These are phyloP conservation scores for Neofusicoccum kwambonambiense DNA, from an alignment of 2,329 filamentous ascomycete genomes.

Conservation along the genomic window DNA sequence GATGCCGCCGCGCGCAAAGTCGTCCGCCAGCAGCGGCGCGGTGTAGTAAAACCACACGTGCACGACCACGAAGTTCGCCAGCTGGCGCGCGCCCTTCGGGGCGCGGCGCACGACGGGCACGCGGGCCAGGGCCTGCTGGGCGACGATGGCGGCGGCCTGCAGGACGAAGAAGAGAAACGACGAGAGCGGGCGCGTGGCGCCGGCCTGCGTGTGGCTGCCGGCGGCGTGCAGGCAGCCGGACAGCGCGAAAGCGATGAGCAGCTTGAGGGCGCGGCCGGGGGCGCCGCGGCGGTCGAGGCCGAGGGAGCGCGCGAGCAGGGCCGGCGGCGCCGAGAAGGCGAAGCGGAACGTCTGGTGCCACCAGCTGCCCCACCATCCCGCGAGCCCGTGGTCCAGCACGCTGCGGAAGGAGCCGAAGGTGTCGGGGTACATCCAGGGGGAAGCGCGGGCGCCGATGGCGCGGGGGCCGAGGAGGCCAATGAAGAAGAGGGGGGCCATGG, in stretches of 20 bases:
- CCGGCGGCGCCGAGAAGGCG: constrained; percentile 63
- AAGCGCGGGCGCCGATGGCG: constrained; percentile 59
- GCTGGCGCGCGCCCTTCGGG: constrained; percentile 50
- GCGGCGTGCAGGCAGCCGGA: constrained; percentile 69
- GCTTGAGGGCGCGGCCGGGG: constrained; percentile 40
- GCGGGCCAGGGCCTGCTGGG: constrained; percentile 52
- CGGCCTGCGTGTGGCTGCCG: constrained; percentile 67
- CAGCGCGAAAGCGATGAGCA: constrained; percentile 61
- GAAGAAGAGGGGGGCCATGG: constrained; percentile 61
- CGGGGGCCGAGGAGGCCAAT: constrained; percentile 57
- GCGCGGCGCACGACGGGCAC: constrained; percentile 30
- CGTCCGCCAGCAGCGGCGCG: constrained; percentile 66
- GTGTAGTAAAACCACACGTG: constrained; percentile 68
- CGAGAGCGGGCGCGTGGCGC: constrained; percentile 55
- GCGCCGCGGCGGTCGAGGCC: constrained; percentile 31
- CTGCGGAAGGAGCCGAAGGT: constrained; percentile 53
- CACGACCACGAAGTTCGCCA: constrained; percentile 62
- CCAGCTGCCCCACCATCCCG: constrained; percentile 79
- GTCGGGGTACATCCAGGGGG: constrained; percentile 62
- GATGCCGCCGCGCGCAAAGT: constrained; percentile 70
- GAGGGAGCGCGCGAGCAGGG: constrained; percentile 42
- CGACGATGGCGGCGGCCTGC: constrained; percentile 63
- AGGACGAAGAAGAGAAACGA: constrained; percentile 68
- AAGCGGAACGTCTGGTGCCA: constrained; percentile 92
- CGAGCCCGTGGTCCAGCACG: constrained; percentile 68